Evolutionary conservation across 1,284 basidiomycete genomes (phyloP).

Genomic region (Sparassis latifolia): DNA sequence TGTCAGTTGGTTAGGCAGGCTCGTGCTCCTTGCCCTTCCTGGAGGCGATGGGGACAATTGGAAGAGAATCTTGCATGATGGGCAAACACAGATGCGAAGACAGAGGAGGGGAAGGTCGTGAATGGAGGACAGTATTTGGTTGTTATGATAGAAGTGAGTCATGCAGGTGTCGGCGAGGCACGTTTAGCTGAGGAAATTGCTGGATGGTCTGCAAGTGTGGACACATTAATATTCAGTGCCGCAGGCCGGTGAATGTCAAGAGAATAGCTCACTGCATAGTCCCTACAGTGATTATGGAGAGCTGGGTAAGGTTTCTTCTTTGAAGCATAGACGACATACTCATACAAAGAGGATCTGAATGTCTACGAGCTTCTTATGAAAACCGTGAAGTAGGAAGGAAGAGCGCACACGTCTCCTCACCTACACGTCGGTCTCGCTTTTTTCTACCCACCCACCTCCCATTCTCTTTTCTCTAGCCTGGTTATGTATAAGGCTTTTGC

Average conservation of each 20-base stretch:
- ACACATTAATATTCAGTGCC: constrained; percentile 15
- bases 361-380: too few species aligned
- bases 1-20: constrained; percentile 41
- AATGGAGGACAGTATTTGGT: too few species aligned
- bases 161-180: constrained; percentile 31
- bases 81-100: not conserved
- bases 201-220: constrained; percentile 36
- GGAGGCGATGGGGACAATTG: constrained; percentile 14
- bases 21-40: constrained; percentile 34
- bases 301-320: too few species aligned
- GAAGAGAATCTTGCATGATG: constrained; percentile 19
- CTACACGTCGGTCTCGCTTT: too few species aligned
- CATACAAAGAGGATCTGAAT: too few species aligned
- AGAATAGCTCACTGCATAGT: not conserved
- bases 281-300: too few species aligned
- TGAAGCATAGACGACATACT: too few species aligned
- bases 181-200: constrained; percentile 9
- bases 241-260: constrained; percentile 17
- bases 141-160: constrained; percentile 41
- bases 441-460: too few species aligned
- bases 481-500: too few species aligned
- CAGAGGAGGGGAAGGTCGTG: not conserved
- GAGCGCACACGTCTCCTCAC: too few species aligned
- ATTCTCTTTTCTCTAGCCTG: too few species aligned
- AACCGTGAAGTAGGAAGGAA: too few species aligned